Percentiles rank a stretch among this genome's conserved stretches.
These are phyloP conservation scores for Fusarium mangiferae DNA, from an alignment of 2,329 filamentous ascomycete species.

Conservation along the genomic window DNA sequence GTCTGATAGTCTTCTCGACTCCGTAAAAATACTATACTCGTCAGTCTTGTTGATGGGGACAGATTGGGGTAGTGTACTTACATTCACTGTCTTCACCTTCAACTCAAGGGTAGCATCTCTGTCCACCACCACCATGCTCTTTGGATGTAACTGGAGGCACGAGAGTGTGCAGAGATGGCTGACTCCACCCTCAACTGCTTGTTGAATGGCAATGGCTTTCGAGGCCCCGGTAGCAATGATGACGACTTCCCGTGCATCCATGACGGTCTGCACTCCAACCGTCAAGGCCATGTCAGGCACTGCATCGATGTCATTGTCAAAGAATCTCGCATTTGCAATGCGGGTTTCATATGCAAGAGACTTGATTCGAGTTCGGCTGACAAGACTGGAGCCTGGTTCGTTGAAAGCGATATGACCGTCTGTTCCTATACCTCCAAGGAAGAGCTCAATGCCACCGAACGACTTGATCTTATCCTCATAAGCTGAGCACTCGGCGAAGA, in stretches of 20 bases:
- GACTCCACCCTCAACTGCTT: constrained; percentile 5
- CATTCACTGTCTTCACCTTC: constrained; percentile 9
- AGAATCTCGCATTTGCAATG: constrained; percentile 4
- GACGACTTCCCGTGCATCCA: constrained; percentile 20
- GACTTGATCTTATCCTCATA: constrained; percentile 12
- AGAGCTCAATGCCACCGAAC: not conserved
- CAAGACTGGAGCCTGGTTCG: constrained; percentile 3
- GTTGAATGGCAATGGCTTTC: not conserved
- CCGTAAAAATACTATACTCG: not conserved
- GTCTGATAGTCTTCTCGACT: constrained; percentile 5
- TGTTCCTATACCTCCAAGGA: constrained; percentile 8
- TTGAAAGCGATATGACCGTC: constrained; percentile 12
- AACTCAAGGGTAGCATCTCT: constrained; percentile 13
- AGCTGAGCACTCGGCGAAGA: not conserved
- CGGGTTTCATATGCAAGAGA: constrained; percentile 12
- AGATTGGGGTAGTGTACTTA: not conserved
- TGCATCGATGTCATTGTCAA: not conserved
- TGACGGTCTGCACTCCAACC: constrained; percentile 7
- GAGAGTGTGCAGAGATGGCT: constrained; percentile 14
- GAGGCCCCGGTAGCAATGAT: not conserved
- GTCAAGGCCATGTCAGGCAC: constrained; percentile 13
- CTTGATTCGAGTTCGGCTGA: constrained; percentile 7
- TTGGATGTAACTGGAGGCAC: constrained; percentile 1
- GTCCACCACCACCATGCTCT: constrained; percentile 8
- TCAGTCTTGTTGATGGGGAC: not conserved